Conservation (phyloP, 1,139 yeast species). For the Entelexis paramagnoliae region DNA sequence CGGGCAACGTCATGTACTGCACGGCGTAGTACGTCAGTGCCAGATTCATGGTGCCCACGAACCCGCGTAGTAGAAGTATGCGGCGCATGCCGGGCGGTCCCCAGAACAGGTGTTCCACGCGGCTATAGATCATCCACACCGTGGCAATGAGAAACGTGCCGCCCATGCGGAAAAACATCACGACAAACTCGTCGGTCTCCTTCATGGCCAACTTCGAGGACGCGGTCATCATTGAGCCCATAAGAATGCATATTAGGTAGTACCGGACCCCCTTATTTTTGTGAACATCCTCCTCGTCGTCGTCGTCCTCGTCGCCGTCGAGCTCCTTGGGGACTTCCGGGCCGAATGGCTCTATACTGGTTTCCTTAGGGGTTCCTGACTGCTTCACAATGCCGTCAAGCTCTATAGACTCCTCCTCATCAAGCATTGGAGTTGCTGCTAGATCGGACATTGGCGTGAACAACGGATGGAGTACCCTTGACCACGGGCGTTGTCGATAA, state of each 20-base stretch:
- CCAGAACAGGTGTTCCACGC: slow-evolving; percentile 8
- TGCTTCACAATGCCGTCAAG: background rate
- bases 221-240: slow-evolving; percentile 17
- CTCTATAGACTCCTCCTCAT: slow-evolving; percentile 6
- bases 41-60: slow-evolving; percentile 13
- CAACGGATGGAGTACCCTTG: background rate
- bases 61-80: slow-evolving; percentile 9
- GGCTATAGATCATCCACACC: slow-evolving; percentile 2
- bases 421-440: background rate
- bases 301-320: background rate
- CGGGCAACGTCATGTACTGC: slow-evolving; percentile 13
- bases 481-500: background rate
- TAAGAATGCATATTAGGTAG: slow-evolving; percentile 9
- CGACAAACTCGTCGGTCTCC: slow-evolving; percentile 10
- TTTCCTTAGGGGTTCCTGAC: background rate
- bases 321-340: background rate
- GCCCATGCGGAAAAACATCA: slow-evolving; percentile 12
- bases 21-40: slow-evolving; percentile 11
- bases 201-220: slow-evolving; percentile 10
- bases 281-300: background rate
- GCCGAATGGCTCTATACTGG: background rate
- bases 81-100: slow-evolving; percentile 15
- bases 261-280: slow-evolving; percentile 1
- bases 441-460: background rate
- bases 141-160: slow-evolving; percentile 9